These are phyloP conservation scores for Arxiozyma heterogenica DNA, from an alignment of 1,139 yeast genomes.

Conservation along the genomic window DNA sequence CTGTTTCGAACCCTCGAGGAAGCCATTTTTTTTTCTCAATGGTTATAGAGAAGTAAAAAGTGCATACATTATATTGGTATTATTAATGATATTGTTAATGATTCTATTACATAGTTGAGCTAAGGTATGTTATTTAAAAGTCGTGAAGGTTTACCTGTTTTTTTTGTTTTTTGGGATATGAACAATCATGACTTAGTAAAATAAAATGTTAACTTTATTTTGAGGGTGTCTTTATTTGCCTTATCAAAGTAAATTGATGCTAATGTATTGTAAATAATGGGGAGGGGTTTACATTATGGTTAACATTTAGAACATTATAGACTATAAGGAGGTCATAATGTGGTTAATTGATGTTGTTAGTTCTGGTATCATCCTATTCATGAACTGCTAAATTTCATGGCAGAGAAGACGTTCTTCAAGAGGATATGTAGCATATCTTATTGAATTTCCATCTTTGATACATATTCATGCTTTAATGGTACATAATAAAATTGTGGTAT, in stretches of 20 bases:
- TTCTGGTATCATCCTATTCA: background rate
- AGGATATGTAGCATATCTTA: slow-evolving; percentile 45
- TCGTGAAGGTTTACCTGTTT: background rate
- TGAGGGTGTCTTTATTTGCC: background rate
- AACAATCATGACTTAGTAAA: background rate
- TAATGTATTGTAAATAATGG: slow-evolving; percentile 16
- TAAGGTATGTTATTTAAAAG: background rate
- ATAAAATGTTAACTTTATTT: too few relatives aligned
- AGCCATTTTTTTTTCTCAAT: background rate
- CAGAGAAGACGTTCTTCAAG: slow-evolving; percentile 51
- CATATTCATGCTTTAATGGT: slow-evolving; percentile 36
- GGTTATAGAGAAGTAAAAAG: too few relatives aligned
- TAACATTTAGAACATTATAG: slow-evolving; percentile 11
- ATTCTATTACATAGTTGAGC: too few relatives aligned
- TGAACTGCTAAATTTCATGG: slow-evolving; percentile 22
- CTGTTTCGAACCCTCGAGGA: background rate
- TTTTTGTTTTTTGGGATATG: background rate
- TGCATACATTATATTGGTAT: too few relatives aligned
- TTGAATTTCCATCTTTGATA: slow-evolving; percentile 35
- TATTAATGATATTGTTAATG: too few relatives aligned
- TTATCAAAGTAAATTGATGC: slow-evolving; percentile 7
- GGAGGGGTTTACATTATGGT: slow-evolving; percentile 17
- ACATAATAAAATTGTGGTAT: slow-evolving; percentile 35
- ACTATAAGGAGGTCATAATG: slow-evolving; percentile 11
- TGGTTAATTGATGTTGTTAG: background rate